phyloP scores from a whole-genome alignment of 345 rosid species.

The Eucalyptus pauciflora region DNA sequence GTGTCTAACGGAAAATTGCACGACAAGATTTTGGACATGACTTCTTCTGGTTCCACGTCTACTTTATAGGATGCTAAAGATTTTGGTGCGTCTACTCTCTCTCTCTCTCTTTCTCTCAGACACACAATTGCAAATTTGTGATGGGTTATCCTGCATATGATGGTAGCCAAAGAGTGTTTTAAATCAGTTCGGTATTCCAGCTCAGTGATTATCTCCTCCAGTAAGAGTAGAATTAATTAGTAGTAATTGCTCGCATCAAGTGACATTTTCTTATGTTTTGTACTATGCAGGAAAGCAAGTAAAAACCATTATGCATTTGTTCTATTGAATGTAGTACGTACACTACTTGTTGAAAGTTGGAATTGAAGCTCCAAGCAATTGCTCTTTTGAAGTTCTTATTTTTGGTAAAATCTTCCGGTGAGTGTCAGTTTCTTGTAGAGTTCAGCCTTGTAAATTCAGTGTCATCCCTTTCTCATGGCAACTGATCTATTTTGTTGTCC shows the following conservation, averaged over 20 bases:
- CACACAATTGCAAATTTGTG: neutral
- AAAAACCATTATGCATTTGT: neutral
- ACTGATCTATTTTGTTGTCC: neutral
- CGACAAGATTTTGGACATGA: constrained; percentile 29
- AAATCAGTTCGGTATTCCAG: neutral
- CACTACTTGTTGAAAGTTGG: neutral
- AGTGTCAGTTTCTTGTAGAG: neutral
- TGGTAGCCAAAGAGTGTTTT: neutral
- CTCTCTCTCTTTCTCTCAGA: neutral
- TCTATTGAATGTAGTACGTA: neutral
- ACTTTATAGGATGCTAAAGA: neutral
- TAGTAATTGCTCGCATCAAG: neutral
- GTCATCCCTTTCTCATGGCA: neutral
- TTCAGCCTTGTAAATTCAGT: neutral
- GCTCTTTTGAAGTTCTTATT: neutral
- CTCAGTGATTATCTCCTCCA: neutral
- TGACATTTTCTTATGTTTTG: neutral
- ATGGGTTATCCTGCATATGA: neutral
- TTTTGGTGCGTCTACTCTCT: neutral
- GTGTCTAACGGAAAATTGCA: constrained; percentile 53
- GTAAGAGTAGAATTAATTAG: neutral
- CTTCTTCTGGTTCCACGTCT: constrained; percentile 22
- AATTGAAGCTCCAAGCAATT: neutral
- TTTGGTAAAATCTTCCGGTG: neutral
- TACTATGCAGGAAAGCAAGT: neutral